phyloP scores from a whole-genome alignment of 169 alveolate species.

The Plasmodium reichenowi region DNA sequence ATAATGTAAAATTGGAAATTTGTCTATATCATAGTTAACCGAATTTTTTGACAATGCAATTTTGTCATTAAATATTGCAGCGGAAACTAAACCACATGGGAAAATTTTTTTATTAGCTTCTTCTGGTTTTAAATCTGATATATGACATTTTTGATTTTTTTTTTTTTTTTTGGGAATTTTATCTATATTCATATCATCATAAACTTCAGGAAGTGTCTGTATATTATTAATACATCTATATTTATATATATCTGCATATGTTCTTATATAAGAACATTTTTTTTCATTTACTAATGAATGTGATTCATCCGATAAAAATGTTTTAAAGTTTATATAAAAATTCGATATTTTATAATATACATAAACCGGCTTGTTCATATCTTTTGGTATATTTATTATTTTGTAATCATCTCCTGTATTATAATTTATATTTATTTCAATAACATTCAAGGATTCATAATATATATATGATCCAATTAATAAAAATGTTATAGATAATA shows the following conservation, averaged over 20 bases:
- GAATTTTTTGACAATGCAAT: slow-evolving; percentile 1
- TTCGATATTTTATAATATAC: slow-evolving; percentile 47
- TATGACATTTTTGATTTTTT: slow-evolving; percentile 15
- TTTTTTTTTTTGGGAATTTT: background rate
- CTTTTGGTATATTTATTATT: slow-evolving; percentile 9
- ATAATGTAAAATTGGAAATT: slow-evolving; percentile 43
- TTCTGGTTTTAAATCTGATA: background rate
- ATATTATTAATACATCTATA: slow-evolving; percentile 36
- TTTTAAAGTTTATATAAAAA: slow-evolving; percentile 46
- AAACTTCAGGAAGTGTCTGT: slow-evolving; percentile 49
- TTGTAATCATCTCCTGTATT: slow-evolving; percentile 14
- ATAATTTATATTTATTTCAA: slow-evolving; percentile 29
- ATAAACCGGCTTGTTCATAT: slow-evolving; percentile 59
- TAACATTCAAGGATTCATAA: slow-evolving; percentile 37
- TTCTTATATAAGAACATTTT: slow-evolving; percentile 37
- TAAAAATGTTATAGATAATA: slow-evolving; percentile 14
- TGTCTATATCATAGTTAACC: slow-evolving; percentile 1
- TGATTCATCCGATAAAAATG: slow-evolving; percentile 44
- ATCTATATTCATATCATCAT: background rate
- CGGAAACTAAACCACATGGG: slow-evolving; percentile 59
- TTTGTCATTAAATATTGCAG: slow-evolving; percentile 54
- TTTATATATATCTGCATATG: slow-evolving; percentile 32
- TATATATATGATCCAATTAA: slow-evolving; percentile 47
- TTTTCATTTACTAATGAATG: slow-evolving; percentile 18
- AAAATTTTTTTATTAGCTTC: slow-evolving; percentile 8